Evolutionary conservation across 495 filamentous ascomycete species (phyloP).

Genomic region (Tetracladium setigerum): DNA sequence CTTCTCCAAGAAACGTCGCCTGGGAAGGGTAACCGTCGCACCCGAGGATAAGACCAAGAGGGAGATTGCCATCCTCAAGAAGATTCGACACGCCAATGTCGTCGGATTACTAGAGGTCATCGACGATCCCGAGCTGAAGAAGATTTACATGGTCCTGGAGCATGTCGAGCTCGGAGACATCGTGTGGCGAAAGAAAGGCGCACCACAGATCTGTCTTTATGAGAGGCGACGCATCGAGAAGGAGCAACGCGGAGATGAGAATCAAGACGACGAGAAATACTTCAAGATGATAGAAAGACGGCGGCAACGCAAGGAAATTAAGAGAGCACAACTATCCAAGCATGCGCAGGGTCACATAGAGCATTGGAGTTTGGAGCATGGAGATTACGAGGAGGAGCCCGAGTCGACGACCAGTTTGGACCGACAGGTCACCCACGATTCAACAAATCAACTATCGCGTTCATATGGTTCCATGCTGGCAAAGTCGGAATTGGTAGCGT

Average conservation of each 20-base stretch:
- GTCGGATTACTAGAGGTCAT: slow-evolving; percentile 95
- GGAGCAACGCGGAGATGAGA: slow-evolving; percentile 53
- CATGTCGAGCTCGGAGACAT: slow-evolving; percentile 92
- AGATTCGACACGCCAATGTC: slow-evolving; percentile 91
- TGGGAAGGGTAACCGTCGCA: slow-evolving; percentile 61
- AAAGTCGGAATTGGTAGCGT: slow-evolving; percentile 22
- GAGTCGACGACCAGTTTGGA: slow-evolving; percentile 30
- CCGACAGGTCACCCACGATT: slow-evolving; percentile 26
- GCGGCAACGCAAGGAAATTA: slow-evolving; percentile 47
- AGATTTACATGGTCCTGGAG: slow-evolving; percentile 96
- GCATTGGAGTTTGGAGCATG: slow-evolving; percentile 77
- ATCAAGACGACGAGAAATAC: slow-evolving; percentile 57
- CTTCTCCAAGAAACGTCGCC: slow-evolving; percentile 82
- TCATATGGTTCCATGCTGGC: slow-evolving; percentile 26
- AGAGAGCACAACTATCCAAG: slow-evolving; percentile 28
- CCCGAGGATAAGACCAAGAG: slow-evolving; percentile 91
- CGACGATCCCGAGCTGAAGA: slow-evolving; percentile 89
- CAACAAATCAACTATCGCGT: slow-evolving; percentile 16
- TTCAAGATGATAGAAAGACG: slow-evolving; percentile 48
- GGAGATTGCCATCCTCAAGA: slow-evolving; percentile 97
- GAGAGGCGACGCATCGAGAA: slow-evolving; percentile 74
- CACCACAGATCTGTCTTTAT: slow-evolving; percentile 68
- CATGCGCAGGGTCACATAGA: slow-evolving; percentile 38
- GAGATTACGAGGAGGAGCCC: slow-evolving; percentile 55
- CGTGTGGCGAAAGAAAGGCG: slow-evolving; percentile 78